Percentiles rank a stretch among this genome's conserved stretches.
These are phyloP conservation scores for Lecanoromycetidae sp. DNA, from an alignment of 2,329 filamentous ascomycete species.

Conservation along the genomic window DNA sequence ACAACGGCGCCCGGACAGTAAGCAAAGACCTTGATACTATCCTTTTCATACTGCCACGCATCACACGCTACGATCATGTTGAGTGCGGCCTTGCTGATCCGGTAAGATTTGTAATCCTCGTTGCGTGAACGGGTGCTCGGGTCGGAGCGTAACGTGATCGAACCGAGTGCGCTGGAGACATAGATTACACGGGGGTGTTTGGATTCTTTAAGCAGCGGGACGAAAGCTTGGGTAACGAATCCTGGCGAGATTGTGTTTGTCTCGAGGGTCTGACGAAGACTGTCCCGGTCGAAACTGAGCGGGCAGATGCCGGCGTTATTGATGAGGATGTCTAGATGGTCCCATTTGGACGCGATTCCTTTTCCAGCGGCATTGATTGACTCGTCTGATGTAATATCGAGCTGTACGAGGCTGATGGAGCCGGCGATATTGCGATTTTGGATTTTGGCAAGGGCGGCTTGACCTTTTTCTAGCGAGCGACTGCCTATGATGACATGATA, in stretches of 20 bases:
- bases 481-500: constrained; percentile 29
- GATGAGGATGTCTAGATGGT: constrained; percentile 23
- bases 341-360: constrained; percentile 15
- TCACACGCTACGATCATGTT: constrained; percentile 20
- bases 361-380: constrained; percentile 22
- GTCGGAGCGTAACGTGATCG: constrained; percentile 16
- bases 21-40: constrained; percentile 21
- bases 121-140: rapidly evolving
- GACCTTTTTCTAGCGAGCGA: constrained; percentile 24
- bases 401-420: constrained; percentile 21
- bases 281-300: background rate
- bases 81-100: constrained; percentile 26
- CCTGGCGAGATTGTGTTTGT: constrained; percentile 29
- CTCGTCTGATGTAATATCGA: constrained; percentile 27
- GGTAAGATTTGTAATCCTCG: constrained; percentile 19
- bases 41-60: background rate
- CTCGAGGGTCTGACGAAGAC: constrained; percentile 23
- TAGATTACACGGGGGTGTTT: constrained; percentile 26
- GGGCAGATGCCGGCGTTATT: constrained; percentile 21
- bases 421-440: background rate
- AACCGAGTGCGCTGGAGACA: constrained; percentile 26
- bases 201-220: constrained; percentile 27
- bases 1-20: constrained; percentile 24
- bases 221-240: constrained; percentile 24
- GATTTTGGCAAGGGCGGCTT: background rate